phyloP scores from a whole-genome alignment of 257 asterid genomes.

The Scutellaria barbata region DNA sequence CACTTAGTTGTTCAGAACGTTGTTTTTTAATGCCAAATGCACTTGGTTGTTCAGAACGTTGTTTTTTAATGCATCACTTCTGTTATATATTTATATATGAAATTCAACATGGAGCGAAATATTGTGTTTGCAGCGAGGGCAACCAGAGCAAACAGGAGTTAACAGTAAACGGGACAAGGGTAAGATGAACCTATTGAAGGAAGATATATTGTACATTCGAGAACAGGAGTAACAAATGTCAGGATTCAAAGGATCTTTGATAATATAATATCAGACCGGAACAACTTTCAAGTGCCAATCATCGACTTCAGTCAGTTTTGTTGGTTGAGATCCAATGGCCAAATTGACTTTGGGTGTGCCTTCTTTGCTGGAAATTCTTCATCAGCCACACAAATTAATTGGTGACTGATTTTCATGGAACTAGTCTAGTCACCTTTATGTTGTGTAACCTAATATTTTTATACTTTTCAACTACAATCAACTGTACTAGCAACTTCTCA shows the following conservation, averaged over 20 bases:
- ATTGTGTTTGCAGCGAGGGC: conserved; percentile 58
- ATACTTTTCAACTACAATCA: not conserved
- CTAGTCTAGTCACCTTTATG: conserved; percentile 15
- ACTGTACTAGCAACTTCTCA: not conserved
- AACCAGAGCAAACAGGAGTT: conserved; percentile 52
- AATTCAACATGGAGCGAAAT: no score
- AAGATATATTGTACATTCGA: conserved; percentile 57
- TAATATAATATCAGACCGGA: not conserved
- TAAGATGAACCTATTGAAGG: conserved; percentile 70
- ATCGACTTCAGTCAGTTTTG: conserved; percentile 23
- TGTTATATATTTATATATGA: no score
- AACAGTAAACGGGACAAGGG: conserved; percentile 64
- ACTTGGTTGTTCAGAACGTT: not conserved
- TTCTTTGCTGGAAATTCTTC: no score
- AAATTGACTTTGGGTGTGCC: no score
- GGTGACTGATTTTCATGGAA: conserved; percentile 31
- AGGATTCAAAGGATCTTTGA: not conserved
- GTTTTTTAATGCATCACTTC: not conserved
- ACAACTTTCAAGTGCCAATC: not conserved
- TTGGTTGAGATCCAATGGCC: not conserved
- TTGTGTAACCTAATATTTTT: conserved; percentile 10
- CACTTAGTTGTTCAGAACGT: not conserved
- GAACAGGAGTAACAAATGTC: conserved; percentile 30
- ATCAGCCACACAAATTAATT: not conserved
- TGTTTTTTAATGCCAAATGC: not conserved